These are phyloP conservation scores for Polychaeton citri DNA, from an alignment of 2,329 filamentous ascomycete species.

Conservation along the genomic window DNA sequence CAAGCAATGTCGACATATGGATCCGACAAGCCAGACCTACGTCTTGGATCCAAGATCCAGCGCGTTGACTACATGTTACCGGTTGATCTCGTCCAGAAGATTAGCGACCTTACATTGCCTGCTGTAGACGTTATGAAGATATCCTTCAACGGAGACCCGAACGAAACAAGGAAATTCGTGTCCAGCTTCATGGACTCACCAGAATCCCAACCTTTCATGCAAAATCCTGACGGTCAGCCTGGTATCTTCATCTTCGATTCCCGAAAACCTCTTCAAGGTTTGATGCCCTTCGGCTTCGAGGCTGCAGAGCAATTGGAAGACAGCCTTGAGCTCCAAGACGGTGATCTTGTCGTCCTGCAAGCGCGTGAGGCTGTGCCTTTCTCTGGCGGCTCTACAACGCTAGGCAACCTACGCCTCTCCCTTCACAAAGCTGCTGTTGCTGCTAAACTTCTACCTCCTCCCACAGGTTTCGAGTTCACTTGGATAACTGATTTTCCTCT, in stretches of 20 bases:
- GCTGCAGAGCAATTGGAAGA: constrained; percentile 46
- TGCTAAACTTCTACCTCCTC: constrained; percentile 41
- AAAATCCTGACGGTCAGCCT: constrained; percentile 64
- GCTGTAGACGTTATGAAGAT: constrained; percentile 65
- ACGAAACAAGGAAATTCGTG: constrained; percentile 48
- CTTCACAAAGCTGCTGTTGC: constrained; percentile 57
- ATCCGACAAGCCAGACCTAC: constrained; percentile 82
- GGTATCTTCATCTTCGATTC: constrained; percentile 66
- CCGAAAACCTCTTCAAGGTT: constrained; percentile 58
- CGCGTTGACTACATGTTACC: constrained; percentile 51
- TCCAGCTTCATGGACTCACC: constrained; percentile 57
- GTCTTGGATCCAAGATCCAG: constrained; percentile 58
- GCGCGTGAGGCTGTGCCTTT: constrained; percentile 55
- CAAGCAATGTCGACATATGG: constrained; percentile 70
- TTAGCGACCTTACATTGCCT: constrained; percentile 55
- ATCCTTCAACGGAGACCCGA: constrained; percentile 39
- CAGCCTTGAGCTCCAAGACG: constrained; percentile 44
- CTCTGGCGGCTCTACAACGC: constrained; percentile 55
- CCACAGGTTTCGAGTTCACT: constrained; percentile 49
- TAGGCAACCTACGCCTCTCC: constrained; percentile 60
- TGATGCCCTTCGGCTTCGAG: constrained; percentile 66
- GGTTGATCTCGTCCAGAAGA: constrained; percentile 56
- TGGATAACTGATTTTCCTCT: constrained; percentile 91
- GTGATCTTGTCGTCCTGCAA: constrained; percentile 71
- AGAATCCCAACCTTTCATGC: constrained; percentile 42